These are phyloP conservation scores for Psidium guajava DNA, from an alignment of 345 rosid species.

Conservation along the genomic window DNA sequence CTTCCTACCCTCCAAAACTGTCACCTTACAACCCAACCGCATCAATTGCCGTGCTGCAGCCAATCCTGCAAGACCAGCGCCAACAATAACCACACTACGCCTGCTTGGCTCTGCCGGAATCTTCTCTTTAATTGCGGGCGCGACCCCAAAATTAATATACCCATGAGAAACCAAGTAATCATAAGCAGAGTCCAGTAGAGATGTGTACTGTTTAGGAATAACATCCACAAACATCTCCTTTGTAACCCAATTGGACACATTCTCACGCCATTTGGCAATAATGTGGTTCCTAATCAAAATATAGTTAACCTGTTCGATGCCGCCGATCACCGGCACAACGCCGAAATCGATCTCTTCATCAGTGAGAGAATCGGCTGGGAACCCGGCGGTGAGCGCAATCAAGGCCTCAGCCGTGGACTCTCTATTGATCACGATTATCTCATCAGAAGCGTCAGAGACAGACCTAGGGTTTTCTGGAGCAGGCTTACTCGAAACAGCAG, in stretches of 20 bases:
- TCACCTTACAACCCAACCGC: slow-evolving; percentile 85
- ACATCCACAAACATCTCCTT: slow-evolving; percentile 64
- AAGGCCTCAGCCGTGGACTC: slow-evolving; percentile 90
- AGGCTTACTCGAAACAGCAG: slow-evolving; percentile 10
- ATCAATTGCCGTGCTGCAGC: slow-evolving; percentile 83
- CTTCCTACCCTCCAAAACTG: slow-evolving; percentile 94
- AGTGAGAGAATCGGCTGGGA: slow-evolving; percentile 84
- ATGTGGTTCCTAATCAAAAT: slow-evolving; percentile 86
- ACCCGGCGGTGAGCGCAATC: slow-evolving; percentile 81
- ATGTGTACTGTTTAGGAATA: slow-evolving; percentile 58
- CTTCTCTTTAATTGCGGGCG: slow-evolving; percentile 63
- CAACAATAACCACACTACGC: slow-evolving; percentile 54
- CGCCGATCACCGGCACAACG: slow-evolving; percentile 65
- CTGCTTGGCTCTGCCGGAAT: slow-evolving; percentile 41
- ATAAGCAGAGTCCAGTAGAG: slow-evolving; percentile 71
- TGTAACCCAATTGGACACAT: slow-evolving; percentile 52
- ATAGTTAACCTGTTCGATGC: slow-evolving; percentile 94
- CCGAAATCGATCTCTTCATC: slow-evolving; percentile 89
- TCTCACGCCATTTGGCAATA: slow-evolving; percentile 80
- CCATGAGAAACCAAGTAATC: slow-evolving; percentile 67
- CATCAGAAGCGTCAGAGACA: slow-evolving; percentile 45
- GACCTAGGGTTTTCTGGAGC: background rate
- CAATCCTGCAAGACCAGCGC: slow-evolving; percentile 87
- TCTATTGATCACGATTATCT: slow-evolving; percentile 83
- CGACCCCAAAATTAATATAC: slow-evolving; percentile 80